Conservation (phyloP, 2,329 filamentous ascomycete species). For the Trichoderma afroharzianum region DNA sequence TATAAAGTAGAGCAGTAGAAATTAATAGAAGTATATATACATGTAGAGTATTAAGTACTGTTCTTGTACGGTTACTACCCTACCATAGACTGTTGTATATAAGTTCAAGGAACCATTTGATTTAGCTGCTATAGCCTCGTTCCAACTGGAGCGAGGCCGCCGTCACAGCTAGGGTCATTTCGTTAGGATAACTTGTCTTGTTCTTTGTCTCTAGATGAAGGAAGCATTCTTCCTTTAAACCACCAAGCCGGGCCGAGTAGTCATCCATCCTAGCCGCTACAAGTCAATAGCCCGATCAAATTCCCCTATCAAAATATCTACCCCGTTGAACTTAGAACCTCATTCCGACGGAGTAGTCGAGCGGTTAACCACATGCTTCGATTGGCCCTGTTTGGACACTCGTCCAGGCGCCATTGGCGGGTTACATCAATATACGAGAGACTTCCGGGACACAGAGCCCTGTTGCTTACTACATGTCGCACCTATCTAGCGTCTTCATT, state of each 20-base stretch:
- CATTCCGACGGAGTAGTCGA: neutral
- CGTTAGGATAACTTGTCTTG: too few relatives aligned
- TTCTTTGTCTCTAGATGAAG: too few relatives aligned
- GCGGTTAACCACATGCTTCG: neutral
- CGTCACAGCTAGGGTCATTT: too few relatives aligned
- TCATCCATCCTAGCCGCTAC: too few relatives aligned
- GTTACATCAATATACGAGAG: neutral
- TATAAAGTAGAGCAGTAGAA: neutral
- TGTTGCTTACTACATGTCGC: neutral
- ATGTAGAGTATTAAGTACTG: neutral
- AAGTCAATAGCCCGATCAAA: too few relatives aligned
- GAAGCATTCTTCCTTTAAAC: neutral
- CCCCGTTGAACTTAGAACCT: neutral
- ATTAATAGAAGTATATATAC: neutral
- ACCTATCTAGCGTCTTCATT: neutral
- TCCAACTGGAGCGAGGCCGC: too few relatives aligned
- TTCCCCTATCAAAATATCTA: neutral
- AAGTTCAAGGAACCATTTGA: neutral
- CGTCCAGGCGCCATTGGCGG: neutral
- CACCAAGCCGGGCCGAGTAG: too few relatives aligned
- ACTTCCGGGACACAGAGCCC: neutral
- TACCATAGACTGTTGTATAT: neutral
- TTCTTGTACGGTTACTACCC: neutral
- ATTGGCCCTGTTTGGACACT: neutral
- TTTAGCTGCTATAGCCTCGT: neutral